phyloP scores from a whole-genome alignment of 2,329 filamentous ascomycete species.

The Colletotrichum siamense region DNA sequence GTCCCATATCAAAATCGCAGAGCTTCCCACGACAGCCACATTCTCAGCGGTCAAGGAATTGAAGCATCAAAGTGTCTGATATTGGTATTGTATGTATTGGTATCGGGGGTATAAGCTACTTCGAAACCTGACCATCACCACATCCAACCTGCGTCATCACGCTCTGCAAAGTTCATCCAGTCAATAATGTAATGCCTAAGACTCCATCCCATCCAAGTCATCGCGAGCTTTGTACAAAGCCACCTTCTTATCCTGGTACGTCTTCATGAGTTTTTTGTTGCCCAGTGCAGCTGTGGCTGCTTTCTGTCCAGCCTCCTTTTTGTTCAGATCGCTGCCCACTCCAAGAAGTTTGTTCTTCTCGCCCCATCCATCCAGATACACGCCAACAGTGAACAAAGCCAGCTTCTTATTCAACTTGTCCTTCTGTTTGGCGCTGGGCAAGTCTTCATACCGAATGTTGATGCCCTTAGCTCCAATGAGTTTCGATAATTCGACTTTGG shows the following conservation, averaged over 20 bases:
- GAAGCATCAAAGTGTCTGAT: not conserved
- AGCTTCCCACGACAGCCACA: not conserved
- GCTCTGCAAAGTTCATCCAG: not conserved
- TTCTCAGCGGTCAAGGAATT: not conserved
- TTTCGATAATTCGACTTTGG: slow-evolving; percentile 58
- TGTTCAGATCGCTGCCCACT: slow-evolving; percentile 66
- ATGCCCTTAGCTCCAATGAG: slow-evolving; percentile 62
- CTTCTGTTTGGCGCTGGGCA: slow-evolving; percentile 47
- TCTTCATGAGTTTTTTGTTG: slow-evolving; percentile 68
- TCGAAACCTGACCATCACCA: not conserved
- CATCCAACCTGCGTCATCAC: not conserved
- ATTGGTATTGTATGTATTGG: not conserved
- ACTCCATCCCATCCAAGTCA: not conserved
- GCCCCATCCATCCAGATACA: slow-evolving; percentile 73
- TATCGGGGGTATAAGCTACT: not conserved
- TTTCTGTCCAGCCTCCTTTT: slow-evolving; percentile 71
- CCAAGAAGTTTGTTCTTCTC: slow-evolving; percentile 68
- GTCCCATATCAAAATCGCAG: not conserved
- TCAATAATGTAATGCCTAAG: not conserved
- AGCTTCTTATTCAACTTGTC: slow-evolving; percentile 60
- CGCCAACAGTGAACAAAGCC: slow-evolving; percentile 66
- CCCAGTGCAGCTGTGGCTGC: slow-evolving; percentile 69
- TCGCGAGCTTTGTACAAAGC: slow-evolving; percentile 36
- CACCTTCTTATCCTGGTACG: slow-evolving; percentile 53
- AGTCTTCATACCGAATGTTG: slow-evolving; percentile 66